Base-by-base conservation (phyloP, 176 grass and related monocot genomes). In the Oryza nivara region DNA sequence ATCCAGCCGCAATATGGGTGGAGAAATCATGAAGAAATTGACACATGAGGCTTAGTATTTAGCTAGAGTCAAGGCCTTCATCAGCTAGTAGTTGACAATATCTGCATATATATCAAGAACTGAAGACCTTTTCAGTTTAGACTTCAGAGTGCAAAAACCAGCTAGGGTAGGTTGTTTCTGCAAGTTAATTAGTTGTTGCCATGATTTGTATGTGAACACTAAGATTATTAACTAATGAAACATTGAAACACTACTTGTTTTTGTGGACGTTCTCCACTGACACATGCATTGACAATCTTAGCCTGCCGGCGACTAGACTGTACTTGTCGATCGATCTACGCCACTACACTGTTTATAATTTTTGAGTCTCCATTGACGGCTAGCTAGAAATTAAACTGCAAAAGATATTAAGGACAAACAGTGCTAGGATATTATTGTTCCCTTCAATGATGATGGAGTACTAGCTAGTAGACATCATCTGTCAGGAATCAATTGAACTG, bases 41-140 rank as follows among this genome's bases (percentile, higher is more conserved):
- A 58, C 4, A 58, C 4, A 10, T 34, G 22, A 16, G 34, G 12
- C 12, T 51, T 65, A 48, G 38, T 73, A 28, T 48, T 66, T 74
- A 40, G 32, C 44, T 44, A 43, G 56, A 32, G 85, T 75, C 71
- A 75, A 81, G 44, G 46, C 46, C 78, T 44, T 67, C 85, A 68
- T 68, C 70, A 87, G 45, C 71, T 11, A 58, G 63, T 8, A 58
- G 63, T 87, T 81, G 85, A 81, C 85, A 81, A 81, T 80, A 81
- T 80, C 19, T 32, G 47, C 13, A 36, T 30, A 30, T 4, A 20
- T n/a, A 74, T 28, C 0, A 44, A 73, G 65, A 61, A 54, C n/a
- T 15, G 40, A 52, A 3, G 77, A 54, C 84, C 15, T 11, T 74
- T 74, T 67, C 60, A 56, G 28, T 35, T 15, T 86, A 80, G 45